These are phyloP conservation scores for Sonneratia alba DNA, from an alignment of 345 rosid genomes.

Conservation along the genomic window DNA sequence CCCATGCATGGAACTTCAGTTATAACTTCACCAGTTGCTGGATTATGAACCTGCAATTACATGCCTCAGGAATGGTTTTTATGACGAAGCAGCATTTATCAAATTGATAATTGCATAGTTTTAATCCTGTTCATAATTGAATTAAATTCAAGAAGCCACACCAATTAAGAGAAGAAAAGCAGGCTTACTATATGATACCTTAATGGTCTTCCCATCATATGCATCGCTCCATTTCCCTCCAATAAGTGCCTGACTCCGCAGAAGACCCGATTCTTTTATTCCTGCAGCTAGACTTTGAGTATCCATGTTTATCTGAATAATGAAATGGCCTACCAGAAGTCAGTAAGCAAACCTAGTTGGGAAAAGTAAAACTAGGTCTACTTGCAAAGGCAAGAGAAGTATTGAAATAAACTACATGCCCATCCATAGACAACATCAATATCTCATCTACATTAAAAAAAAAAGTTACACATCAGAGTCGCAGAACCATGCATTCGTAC, in stretches of 20 bases:
- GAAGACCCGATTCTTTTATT: constrained; percentile 9
- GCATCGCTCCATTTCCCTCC: constrained; percentile 88
- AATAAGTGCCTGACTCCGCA: constrained; percentile 63
- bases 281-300: no score
- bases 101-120: not conserved
- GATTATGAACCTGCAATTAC: constrained; percentile 64
- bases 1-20: constrained; percentile 85
- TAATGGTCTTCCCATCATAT: constrained; percentile 52
- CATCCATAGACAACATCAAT: not conserved
- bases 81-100: not conserved
- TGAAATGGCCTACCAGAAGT: no score
- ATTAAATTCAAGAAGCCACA: not conserved
- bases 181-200: constrained; percentile 26
- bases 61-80: not conserved
- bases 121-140: constrained; percentile 16
- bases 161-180: not conserved
- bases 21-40: constrained; percentile 73
- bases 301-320: no score
- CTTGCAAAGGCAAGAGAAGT: not conserved
- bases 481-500: no score
- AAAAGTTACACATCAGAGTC: not conserved
- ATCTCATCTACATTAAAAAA: not conserved
- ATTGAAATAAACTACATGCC: no score
- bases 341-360: not conserved
- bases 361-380: not conserved